Base-by-base conservation (phyloP, 176 grass and related monocot species). In the Neostapfia colusana region DNA sequence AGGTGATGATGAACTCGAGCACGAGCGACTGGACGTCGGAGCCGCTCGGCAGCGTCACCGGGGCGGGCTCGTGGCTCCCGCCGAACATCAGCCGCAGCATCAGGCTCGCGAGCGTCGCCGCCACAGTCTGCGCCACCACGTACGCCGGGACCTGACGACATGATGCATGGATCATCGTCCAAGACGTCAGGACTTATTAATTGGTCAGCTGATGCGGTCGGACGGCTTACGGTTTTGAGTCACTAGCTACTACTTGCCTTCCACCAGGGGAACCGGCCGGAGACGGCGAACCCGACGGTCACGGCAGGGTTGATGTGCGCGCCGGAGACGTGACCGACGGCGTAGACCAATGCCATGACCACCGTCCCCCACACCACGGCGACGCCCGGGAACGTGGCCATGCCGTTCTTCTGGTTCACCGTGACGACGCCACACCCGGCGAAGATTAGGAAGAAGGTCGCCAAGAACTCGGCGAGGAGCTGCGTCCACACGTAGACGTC, bases 261-360 rank as follows among this genome's bases (percentile, higher is more conserved):
- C 75, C 63, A 86, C 95, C 95, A 98, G 5, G 89, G 89, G 72
- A 98, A 94, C 46, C 87, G 82, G 42, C 77, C 21, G 14, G 82
- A 73, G 23, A 88, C 66, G 34, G 95, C 95, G 31, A 98, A 94
- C 54, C 87, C 87, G 61, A 98, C 43, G 67, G 80, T 84, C 57
- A 98, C 95, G 25, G 91, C 91, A 9, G 95, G 95, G 67, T 98
- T 98, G 67, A 98, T 69, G 85, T 98, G 95, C 5, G 91, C 91
- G 20, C 95, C 89, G 72, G 95, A 98, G 76, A 94, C 84, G 73
- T 98, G 91, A 8, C 91, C 95, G 5, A 92, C 79, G 17, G 95
- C 82, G 79, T 98, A 92, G 11, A 92, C 36, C 89, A 94, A 82
- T 44, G 82, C 95, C 91, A 90, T 98, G 36, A 92, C 91, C 17